phyloP scores from a whole-genome alignment of 1,284 basidiomycete genomes.

The Pulchroboletus neoregius region DNA sequence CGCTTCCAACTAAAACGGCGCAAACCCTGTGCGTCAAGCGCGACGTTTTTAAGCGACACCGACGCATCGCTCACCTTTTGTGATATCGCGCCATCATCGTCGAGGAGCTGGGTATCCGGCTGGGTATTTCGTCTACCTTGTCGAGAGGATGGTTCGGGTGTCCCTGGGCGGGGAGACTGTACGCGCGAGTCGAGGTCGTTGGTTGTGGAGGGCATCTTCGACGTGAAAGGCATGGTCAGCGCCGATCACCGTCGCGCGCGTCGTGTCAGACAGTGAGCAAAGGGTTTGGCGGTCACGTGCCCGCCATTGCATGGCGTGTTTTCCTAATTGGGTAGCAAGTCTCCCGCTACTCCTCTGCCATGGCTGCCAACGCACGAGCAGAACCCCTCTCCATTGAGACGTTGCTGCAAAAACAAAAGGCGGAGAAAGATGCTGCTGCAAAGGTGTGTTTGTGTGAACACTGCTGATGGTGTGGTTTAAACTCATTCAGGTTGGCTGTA shows the following conservation, averaged over 20 bases:
- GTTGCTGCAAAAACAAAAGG: conserved; percentile 80
- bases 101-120: conserved; percentile 46
- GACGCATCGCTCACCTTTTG: conserved; percentile 42
- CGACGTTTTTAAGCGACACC: background rate
- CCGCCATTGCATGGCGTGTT: background rate
- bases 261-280: conserved; percentile 24
- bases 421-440: conserved; percentile 82
- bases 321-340: conserved; percentile 17
- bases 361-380: conserved; percentile 35
- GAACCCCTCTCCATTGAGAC: conserved; percentile 82
- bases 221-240: conserved; percentile 15
- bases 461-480: background rate
- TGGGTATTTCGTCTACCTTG: conserved; percentile 53
- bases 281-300: conserved; percentile 24
- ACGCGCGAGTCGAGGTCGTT: conserved; percentile 31
- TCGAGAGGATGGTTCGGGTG: conserved; percentile 55
- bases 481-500: conserved; percentile 32
- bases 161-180: conserved; percentile 52
- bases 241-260: conserved; percentile 24
- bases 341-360: conserved; percentile 15
- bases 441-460: conserved; percentile 52
- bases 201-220: conserved; percentile 13
- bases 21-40: background rate
- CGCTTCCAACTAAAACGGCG: conserved; percentile 47
- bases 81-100: conserved; percentile 64